Evolutionary conservation across 2,329 filamentous ascomycete species (phyloP).

Genomic region (Simplicillium aogashimaense): DNA sequence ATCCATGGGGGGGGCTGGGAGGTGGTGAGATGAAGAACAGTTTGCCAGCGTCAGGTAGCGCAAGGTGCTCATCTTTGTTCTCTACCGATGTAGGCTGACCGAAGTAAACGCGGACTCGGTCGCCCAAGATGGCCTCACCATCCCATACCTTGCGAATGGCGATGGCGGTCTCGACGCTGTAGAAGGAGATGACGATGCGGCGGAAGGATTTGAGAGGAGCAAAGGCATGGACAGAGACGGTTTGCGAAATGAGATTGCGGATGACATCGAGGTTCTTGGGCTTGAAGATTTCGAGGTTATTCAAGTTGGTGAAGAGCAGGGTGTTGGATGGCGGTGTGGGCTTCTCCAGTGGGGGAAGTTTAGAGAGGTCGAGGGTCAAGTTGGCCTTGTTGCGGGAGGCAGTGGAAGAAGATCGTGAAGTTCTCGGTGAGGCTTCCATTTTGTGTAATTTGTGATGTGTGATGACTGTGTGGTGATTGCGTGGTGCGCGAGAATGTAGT

Average conservation of each 20-base stretch:
- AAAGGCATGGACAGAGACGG: slow-evolving; percentile 68
- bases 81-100: slow-evolving; percentile 51
- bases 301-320: slow-evolving; percentile 73
- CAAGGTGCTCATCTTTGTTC: slow-evolving; percentile 45
- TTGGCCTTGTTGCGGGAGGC: slow-evolving; percentile 35
- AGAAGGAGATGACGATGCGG: slow-evolving; percentile 73
- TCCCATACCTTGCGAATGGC: slow-evolving; percentile 64
- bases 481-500: too few relatives aligned
- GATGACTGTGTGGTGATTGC: slow-evolving; percentile 6
- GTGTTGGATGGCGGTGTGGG: slow-evolving; percentile 76
- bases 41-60: slow-evolving; percentile 60
- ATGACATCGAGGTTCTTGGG: slow-evolving; percentile 65
- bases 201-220: slow-evolving; percentile 74
- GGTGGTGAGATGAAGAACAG: slow-evolving; percentile 66
- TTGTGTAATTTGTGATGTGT: slow-evolving; percentile 5
- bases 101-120: slow-evolving; percentile 59
- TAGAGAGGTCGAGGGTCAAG: slow-evolving; percentile 65
- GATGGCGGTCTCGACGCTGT: slow-evolving; percentile 58
- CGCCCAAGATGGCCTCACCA: slow-evolving; percentile 62
- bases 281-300: slow-evolving; percentile 63
- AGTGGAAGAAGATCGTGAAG: slow-evolving; percentile 33
- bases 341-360: slow-evolving; percentile 56
- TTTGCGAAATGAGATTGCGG: slow-evolving; percentile 57
- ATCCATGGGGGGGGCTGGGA: slow-evolving; percentile 57
- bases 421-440: slow-evolving; percentile 26